Evolutionary conservation across 148 eudicot genomes (phyloP), one percentile per base, ranked within the genome.

Genomic region (Amaranthus hypochondriacus): DNA sequence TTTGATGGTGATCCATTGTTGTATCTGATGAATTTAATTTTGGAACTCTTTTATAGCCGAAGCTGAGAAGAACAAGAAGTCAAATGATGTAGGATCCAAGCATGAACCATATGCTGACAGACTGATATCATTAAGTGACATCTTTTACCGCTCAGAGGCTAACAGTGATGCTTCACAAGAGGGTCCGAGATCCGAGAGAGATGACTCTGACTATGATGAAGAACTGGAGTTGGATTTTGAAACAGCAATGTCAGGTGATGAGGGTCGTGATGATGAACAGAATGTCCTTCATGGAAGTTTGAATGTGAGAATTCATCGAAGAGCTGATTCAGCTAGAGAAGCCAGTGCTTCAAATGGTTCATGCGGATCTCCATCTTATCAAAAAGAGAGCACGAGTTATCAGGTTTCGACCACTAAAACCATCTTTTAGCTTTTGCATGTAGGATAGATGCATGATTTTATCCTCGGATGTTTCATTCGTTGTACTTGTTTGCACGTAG

Each of bases 191-290:
- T 89, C 89, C 76, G 97, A 87, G 68, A 92, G 96, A 76, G 98
- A 95, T 71, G 97, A 95, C 77, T 90, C 93, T 60, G 97, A 92
- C 70, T 87, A 88, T 81, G 97, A 94, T 68, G 97, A 95, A 66
- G 97, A 90, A 77, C 68, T 95, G 60, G 97, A 95, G 74, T 73
- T 92, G 79, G 98, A 92, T 78, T 82, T 95, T 81, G 97, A 90
- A 76, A 87, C 97, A 4, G 81, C 93, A 60, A 75, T 83, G 62
- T 84, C 98, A 68, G 87, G 90, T 76, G 97, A 92, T 76, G 98
- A 92, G 83, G 89, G 79, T 59, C 92, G 67, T 81, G 96, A 86
- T 67, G 78, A 64, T 83, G 93, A 88, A 59, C 61, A 82, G 63
- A 82, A 84, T 83, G 81, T 83, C 61, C 71, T 85, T 80, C 90